Percentiles rank a stretch among this genome's conserved stretches.
Conservation (phyloP, 2,329 filamentous ascomycete species). For the Diplodia scrobiculata region DNA sequence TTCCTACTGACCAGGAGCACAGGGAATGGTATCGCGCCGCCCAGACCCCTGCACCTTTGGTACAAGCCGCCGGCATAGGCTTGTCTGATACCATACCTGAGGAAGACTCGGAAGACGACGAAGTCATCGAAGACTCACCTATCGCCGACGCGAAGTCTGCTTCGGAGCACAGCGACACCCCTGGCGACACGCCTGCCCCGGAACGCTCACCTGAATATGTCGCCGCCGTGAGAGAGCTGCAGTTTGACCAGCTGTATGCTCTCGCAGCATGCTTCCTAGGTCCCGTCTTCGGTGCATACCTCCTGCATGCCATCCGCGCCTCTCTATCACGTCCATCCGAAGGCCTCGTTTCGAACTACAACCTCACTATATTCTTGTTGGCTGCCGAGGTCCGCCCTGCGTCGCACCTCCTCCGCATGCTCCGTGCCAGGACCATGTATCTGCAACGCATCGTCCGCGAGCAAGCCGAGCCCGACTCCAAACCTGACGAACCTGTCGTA, state of each 20-base stretch:
- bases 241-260: constrained; percentile 72
- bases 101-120: constrained; percentile 37
- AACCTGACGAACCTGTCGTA: constrained; percentile 31
- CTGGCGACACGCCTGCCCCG: not conserved
- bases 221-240: constrained; percentile 65
- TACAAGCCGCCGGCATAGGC: not conserved
- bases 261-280: constrained; percentile 76
- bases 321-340: constrained; percentile 83
- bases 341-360: constrained; percentile 87
- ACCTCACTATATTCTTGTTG: constrained; percentile 85
- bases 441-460: constrained; percentile 70
- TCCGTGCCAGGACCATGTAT: constrained; percentile 76
- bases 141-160: constrained; percentile 17
- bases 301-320: constrained; percentile 77
- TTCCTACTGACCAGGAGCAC: not conserved
- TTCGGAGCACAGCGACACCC: constrained; percentile 1
- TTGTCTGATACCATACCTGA: constrained; percentile 36
- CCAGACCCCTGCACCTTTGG: constrained; percentile 37
- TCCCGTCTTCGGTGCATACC: constrained; percentile 76
- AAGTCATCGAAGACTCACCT: constrained; percentile 15
- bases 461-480: constrained; percentile 33
- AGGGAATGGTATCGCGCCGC: constrained; percentile 59
- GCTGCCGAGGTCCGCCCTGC: constrained; percentile 83
- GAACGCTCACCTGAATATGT: constrained; percentile 36
- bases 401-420: constrained; percentile 77